Evolutionary conservation across 1,139 yeast genomes (phyloP).

Genomic region (Taphrina pruni): DNA sequence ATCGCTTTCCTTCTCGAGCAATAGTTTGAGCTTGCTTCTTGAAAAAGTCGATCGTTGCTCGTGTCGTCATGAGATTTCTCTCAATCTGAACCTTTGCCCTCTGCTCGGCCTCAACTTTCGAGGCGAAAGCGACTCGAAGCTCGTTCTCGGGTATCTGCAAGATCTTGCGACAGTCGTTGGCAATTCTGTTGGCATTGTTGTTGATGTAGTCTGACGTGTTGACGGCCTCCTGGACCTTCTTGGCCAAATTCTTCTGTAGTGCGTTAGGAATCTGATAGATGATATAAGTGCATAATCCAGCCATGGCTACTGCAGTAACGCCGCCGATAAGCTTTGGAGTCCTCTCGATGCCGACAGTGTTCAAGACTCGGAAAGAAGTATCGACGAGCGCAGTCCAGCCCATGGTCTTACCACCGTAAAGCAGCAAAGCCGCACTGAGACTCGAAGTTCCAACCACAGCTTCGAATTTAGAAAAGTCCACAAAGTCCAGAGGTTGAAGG

Average conservation of each 20-base stretch:
- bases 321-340: slow-evolving; percentile 47
- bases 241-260: slow-evolving; percentile 79
- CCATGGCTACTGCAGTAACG: slow-evolving; percentile 60
- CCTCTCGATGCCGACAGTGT: slow-evolving; percentile 24
- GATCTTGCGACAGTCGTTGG: slow-evolving; percentile 83
- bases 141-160: slow-evolving; percentile 82
- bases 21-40: slow-evolving; percentile 17
- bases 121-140: slow-evolving; percentile 76
- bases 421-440: slow-evolving; percentile 34
- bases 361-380: slow-evolving; percentile 25
- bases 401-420: slow-evolving; percentile 31
- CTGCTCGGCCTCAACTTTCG: slow-evolving; percentile 60
- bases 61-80: slow-evolving; percentile 17
- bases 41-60: slow-evolving; percentile 30
- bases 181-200: slow-evolving; percentile 73
- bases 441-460: slow-evolving; percentile 36
- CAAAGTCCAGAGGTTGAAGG: slow-evolving; percentile 24
- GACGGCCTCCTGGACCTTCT: slow-evolving; percentile 69
- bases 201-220: slow-evolving; percentile 76
- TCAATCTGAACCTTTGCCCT: slow-evolving; percentile 19
- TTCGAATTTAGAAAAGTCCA: slow-evolving; percentile 28
- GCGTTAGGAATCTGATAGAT: slow-evolving; percentile 86
- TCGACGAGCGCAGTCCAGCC: slow-evolving; percentile 39
- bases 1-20: slow-evolving; percentile 21
- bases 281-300: slow-evolving; percentile 69